Base-by-base conservation (phyloP, 1,284 basidiomycete species). In the Rhodotorula sp. region DNA sequence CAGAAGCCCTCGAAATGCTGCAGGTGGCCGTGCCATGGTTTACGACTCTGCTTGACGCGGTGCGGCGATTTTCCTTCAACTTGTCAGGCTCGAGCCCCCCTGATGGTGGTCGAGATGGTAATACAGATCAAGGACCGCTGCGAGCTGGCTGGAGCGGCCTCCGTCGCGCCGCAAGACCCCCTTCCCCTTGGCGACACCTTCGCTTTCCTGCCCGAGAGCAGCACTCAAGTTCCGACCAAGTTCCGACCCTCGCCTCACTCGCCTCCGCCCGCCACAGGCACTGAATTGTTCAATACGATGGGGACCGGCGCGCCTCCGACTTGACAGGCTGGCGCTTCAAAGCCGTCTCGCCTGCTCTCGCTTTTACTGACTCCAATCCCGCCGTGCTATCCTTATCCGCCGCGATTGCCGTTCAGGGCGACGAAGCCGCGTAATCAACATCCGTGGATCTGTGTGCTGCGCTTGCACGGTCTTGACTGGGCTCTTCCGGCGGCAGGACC, bases 11-110 rank as follows among this genome's bases (percentile, higher is more conserved):
- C 47, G 59, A 64, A 47, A 62, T 67, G 59, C 65, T 72, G 7
- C 51, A 67, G 16, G 15, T 44, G 7, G 54, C 65, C 22, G 71
- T 63, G 6, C 71, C 71, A 8, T 72, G 71, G 71, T 67, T 72
- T 57, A 28, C 53, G 18, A 63, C 65, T 8, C 51, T 72, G 13
- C 44, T 72, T 18, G 48, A 60, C 24, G 40, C 40, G 16, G 70
- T 71, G 10, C n/a, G 22, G 9, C 6, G 24, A 18, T 28, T 16
- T 26, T 16, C 2, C 6, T 0, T 56, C 11, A 37, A 1, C 44
- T 20, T 9, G 40, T 15, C 9, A 13, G 31, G 4, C 24, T 13
- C 59, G 28, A 48, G 26, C 10, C n/a, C 28, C 31, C 22, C 56
- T 30, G 26, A 34, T 40, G 24, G 31, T 10, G 30, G 22, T 22